Percentiles rank a stretch among this genome's conserved stretches.
phyloP scores from a whole-genome alignment of 352 stramenopile genomes.

The Globisporangium megalacanthum region DNA sequence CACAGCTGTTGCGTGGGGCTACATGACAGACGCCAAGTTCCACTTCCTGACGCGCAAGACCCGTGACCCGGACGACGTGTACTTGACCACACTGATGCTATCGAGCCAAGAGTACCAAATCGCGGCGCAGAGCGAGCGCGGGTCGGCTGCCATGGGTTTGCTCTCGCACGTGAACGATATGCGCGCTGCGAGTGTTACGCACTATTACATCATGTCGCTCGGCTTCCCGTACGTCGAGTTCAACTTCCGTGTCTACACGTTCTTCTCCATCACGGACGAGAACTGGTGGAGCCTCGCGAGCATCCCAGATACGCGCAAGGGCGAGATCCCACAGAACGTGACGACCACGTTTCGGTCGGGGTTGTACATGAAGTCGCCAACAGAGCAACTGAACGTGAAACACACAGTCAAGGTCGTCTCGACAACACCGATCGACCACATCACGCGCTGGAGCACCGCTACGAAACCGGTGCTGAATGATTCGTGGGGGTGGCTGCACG shows the following conservation, averaged over 20 bases:
- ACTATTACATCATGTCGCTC: conserved; percentile 21
- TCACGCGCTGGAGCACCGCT: conserved; percentile 18
- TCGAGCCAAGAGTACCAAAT: conserved; percentile 38
- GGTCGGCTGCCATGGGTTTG: conserved; percentile 17
- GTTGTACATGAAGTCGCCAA: conserved; percentile 30
- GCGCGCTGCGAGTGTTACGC: conserved; percentile 5
- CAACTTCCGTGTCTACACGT: conserved; percentile 20
- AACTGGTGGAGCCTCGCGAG: conserved; percentile 24
- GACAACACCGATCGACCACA: conserved; percentile 14
- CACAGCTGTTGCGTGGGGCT: conserved; percentile 11
- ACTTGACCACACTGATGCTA: conserved; percentile 21
- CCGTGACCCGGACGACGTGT: conserved; percentile 16
- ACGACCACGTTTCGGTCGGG: conserved; percentile 21
- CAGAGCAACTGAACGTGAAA: conserved; percentile 29
- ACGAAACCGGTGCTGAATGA: conserved; percentile 16
- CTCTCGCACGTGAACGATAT: conserved; percentile 32
- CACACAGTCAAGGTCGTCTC: conserved; percentile 1
- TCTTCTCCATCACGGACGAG: conserved; percentile 15
- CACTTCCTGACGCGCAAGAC: conserved; percentile 33
- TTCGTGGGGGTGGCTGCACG: conserved; percentile 42
- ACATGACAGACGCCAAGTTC: conserved; percentile 22
- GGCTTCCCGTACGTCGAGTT: conserved; percentile 26
- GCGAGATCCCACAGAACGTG: conserved; percentile 12
- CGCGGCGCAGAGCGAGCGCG: conserved; percentile 15
- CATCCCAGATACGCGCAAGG: neutral